Percentiles rank a stretch among this genome's conserved stretches.
Conservation (phyloP, 2,329 filamentous ascomycete species). For the Penicillium psychrosexuale region DNA sequence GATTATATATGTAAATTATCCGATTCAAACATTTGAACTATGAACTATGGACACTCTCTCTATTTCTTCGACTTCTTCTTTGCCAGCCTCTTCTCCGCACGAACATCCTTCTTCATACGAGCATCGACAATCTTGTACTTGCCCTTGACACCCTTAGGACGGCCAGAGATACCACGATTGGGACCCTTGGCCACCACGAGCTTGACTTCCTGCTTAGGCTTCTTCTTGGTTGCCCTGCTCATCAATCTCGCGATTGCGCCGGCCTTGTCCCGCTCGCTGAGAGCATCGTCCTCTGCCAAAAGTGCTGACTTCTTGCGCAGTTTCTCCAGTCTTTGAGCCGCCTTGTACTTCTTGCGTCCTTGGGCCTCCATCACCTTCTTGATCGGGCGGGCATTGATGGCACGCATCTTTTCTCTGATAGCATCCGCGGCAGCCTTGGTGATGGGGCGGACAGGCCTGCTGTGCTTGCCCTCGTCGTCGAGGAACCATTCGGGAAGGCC, state of each 20-base stretch:
- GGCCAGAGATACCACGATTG: constrained; percentile 80
- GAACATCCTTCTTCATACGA: constrained; percentile 92
- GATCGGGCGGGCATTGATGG: constrained; percentile 92
- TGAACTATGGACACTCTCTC: constrained; percentile 16
- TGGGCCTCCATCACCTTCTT: constrained; percentile 98
- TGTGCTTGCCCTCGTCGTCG: constrained; percentile 83
- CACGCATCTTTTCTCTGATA: constrained; percentile 90
- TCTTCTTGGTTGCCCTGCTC: constrained; percentile 78
- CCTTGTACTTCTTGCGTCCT: constrained; percentile 94
- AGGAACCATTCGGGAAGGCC: constrained; percentile 97
- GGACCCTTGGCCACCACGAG: constrained; percentile 82
- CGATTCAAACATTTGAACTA: constrained; percentile 15
- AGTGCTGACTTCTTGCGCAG: constrained; percentile 95
- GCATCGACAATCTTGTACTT: constrained; percentile 97
- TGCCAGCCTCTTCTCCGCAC: constrained; percentile 75
- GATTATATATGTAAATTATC: constrained; percentile 4
- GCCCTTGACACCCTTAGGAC: constrained; percentile 89
- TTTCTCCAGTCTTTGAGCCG: constrained; percentile 86
- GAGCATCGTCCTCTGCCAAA: constrained; percentile 80
- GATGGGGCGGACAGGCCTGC: constrained; percentile 82
- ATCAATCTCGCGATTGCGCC: constrained; percentile 77
- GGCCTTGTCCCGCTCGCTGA: constrained; percentile 96
- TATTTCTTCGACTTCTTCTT: constrained; percentile 63
- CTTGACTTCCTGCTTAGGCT: constrained; percentile 76
- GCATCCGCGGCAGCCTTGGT: constrained; percentile 83